Percentiles rank a stretch among this genome's conserved stretches.
Conservation (phyloP, 2,329 filamentous ascomycete species). For the Ophiostoma piceae region DNA sequence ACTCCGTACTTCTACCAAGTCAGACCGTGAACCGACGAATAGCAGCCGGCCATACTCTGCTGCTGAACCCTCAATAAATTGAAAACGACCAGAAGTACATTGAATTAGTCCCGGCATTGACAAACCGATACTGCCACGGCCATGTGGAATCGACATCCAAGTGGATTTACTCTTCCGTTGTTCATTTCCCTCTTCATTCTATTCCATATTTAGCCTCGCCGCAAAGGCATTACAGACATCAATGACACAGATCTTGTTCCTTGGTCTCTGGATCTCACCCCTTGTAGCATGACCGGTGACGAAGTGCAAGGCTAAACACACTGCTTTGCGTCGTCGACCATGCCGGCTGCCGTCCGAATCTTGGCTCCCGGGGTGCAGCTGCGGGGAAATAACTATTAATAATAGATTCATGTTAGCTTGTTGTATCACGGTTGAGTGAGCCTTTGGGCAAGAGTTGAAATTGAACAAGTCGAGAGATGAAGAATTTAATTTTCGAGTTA, state of each 20-base stretch:
- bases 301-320: neutral
- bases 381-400: slow-evolving; percentile 1
- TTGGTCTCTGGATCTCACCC: neutral
- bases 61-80: neutral
- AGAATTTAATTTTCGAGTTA: neutral
- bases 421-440: neutral
- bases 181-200: neutral
- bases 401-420: neutral
- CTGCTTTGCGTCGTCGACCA: neutral
- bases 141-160: neutral
- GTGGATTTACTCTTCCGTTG: neutral
- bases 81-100: neutral
- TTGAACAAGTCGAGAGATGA: neutral
- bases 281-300: neutral
- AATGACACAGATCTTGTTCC: neutral
- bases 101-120: slow-evolving; percentile 20
- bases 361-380: slow-evolving; percentile 10
- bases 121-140: slow-evolving; percentile 13
- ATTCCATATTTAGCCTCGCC: neutral
- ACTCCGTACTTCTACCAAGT: neutral
- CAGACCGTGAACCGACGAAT: neutral
- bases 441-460: neutral
- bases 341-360: neutral
- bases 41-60: neutral
- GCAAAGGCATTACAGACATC: neutral